Base-by-base conservation (phyloP, 768 basidiomycete genomes). In the Mycena alexandri region DNA sequence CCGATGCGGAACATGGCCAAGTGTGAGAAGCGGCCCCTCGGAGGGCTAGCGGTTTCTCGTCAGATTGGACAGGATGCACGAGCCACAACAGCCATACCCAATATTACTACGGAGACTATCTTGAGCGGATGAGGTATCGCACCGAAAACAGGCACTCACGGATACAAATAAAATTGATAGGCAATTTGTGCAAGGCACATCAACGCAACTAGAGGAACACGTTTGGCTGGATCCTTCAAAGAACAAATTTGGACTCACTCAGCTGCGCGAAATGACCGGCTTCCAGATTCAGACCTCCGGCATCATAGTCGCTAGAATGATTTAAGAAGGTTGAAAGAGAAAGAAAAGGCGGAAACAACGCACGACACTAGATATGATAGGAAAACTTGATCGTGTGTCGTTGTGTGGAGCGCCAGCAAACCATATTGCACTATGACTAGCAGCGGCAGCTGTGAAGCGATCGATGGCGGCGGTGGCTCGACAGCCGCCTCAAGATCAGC, bases 151-250 rank as follows among this genome's bases (percentile, higher is more conserved):
- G 59, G 7, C n/a, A 84, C 93, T 79, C 75, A 95, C 92, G 93
- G 93, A 83, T 95, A 95, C 41, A 94, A 85, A 75, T 94, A 89
- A 75, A 95, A 96, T 74, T 96, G 96, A 75, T 96, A 97, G 42
- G 90, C 89, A 57, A 98, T 93, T 77, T 96, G 95, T 67, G 90
- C 93, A n/a, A 95, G 84, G 78, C 94, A 96, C 96, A 98, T 97
- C 62, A 97, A 73, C 8, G 93, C 94, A 75, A 93, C 93, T 95
- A 70, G 63, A 41, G 12, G 21, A 46, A 29, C 16, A 70, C 55
- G 46, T 61, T 36, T 13, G 60, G 9, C 29, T 41, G 29, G 44
- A 33, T 29, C 6, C 2, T 61, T 38, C 13, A 24, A 24, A 41
- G 10, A 46, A 17, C 13, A 54, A n/a, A 22, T 69, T 33, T 29